A percentile compares a stretch with the other conserved stretches of the same genome.
Conservation (phyloP, 495 filamentous ascomycete genomes). For the Xylaria nigripes region DNA sequence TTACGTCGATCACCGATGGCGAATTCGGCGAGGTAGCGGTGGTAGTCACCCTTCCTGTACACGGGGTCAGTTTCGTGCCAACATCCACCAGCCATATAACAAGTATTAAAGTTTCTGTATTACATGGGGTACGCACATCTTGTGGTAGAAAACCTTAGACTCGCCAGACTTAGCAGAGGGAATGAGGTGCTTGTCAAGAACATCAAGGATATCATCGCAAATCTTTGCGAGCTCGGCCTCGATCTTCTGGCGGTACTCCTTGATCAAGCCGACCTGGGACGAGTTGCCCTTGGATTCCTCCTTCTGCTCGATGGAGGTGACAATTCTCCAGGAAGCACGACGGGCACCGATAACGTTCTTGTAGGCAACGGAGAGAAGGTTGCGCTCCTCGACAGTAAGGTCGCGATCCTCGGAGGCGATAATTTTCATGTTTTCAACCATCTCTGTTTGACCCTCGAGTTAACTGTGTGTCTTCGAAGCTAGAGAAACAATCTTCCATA, state of each 20-base stretch:
- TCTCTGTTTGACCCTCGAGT: constrained; percentile 53
- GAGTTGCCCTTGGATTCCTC: constrained; percentile 99
- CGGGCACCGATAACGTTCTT: constrained; percentile 99
- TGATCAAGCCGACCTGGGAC: constrained; percentile 85
- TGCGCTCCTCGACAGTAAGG: constrained; percentile 97
- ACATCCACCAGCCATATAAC: not conserved
- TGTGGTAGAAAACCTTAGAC: constrained; percentile 99
- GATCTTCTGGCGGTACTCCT: constrained; percentile 99
- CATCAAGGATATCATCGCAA: constrained; percentile 97
- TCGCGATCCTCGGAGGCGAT: constrained; percentile 96
- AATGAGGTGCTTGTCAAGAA: constrained; percentile 93
- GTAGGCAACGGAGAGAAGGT: constrained; percentile 98
- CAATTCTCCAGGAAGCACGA: constrained; percentile 99
- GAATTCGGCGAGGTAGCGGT: constrained; percentile 99
- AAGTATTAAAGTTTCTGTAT: not conserved
- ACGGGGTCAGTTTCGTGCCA: constrained; percentile 21
- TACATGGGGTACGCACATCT: constrained; percentile 64
- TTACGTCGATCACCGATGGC: constrained; percentile 97
- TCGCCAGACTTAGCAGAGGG: constrained; percentile 93
- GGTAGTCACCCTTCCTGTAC: constrained; percentile 97
- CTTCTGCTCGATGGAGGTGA: constrained; percentile 99
- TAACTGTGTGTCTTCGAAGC: constrained; percentile 15
- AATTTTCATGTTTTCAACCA: constrained; percentile 99
- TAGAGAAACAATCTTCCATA: not conserved
- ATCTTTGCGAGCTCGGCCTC: constrained; percentile 98